Evolutionary conservation across 2,329 filamentous ascomycete genomes (phyloP), one percentile per base, ranked within the genome.

Genomic region (Arachnomyces sp.): DNA sequence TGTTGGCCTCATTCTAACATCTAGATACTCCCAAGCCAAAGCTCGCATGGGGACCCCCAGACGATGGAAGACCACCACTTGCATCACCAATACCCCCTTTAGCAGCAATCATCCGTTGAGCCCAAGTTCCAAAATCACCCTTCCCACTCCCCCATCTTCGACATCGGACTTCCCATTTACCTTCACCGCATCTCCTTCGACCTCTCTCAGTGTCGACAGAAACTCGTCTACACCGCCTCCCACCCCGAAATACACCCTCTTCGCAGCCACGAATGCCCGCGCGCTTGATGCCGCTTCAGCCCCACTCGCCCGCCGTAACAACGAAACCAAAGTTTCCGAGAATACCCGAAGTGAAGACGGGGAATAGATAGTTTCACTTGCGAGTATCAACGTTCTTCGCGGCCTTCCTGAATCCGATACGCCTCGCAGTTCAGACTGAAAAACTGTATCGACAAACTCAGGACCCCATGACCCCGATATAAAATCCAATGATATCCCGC

Each of bases 191-290:
- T 49, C 43, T 4, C 46, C 37, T 8, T 39, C 36, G 5, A 63
- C 45, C 11, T 49, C 50, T 31, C 48, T 44, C 34, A 65, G 29
- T 12, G 60, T 57, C 13, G 50, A 46, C 34, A 65, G 49, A 48
- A 82, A 76, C 28, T 75, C 76, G 58, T 80, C 75, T 7, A 81
- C 74, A 20, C 77, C 77, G 2, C 78, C 78, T 1, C 78, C 78
- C 20, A 82, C 77, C 0, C 78, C 78, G 52, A 82, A 82, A 58
- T 82, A 82, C 31, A 81, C 71, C 47, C 73, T 68, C 59, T 82
- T 82, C 2, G 78, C 78, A 7, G 75, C 78, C 4, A 82, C 64
- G 42, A 80, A 60, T 2, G 74, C 73, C 47, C 69, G 75, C 29
- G 56, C 54, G 29, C 40, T 52, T 14, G 14, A 37, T n/a, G n/a